phyloP scores from a whole-genome alignment of 495 filamentous ascomycete species.

The Ascodesmis nigricans region DNA sequence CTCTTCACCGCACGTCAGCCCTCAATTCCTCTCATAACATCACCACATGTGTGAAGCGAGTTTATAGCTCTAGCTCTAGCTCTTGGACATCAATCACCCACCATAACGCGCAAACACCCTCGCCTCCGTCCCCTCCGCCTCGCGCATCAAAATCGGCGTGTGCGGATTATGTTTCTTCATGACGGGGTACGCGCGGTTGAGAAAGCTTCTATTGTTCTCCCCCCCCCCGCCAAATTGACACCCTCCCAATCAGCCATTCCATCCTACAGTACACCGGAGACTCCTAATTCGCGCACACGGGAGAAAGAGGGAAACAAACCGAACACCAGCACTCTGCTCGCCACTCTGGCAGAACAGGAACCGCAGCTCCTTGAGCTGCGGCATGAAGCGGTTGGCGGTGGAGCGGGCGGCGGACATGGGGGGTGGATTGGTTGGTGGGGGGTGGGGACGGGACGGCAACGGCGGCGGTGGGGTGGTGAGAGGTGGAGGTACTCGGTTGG shows the following conservation, averaged over 20 bases:
- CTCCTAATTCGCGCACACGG: background rate
- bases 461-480: too few species aligned
- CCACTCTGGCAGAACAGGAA: slow-evolving; percentile 91
- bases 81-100: too few species aligned
- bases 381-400: too few species aligned
- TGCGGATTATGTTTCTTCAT: slow-evolving; percentile 99
- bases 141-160: slow-evolving; percentile 83
- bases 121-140: slow-evolving; percentile 61
- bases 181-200: slow-evolving; percentile 77
- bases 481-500: background rate
- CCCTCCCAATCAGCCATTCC: too few species aligned
- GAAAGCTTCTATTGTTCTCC: slow-evolving; percentile 44
- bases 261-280: too few species aligned
- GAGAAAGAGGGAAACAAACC: slow-evolving; percentile 31
- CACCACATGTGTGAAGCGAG: background rate
- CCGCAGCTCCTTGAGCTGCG: slow-evolving; percentile 77
- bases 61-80: background rate
- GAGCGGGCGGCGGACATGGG: slow-evolving; percentile 82
- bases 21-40: background rate
- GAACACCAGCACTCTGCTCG: slow-evolving; percentile 63
- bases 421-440: slow-evolving; percentile 11
- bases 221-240: too few species aligned
- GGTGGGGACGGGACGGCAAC: too few species aligned
- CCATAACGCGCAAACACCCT: slow-evolving; percentile 85
- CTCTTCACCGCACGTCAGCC: slow-evolving; percentile 27